Conservation (phyloP, 2,329 filamentous ascomycete species). For the Drechslera avenae region DNA sequence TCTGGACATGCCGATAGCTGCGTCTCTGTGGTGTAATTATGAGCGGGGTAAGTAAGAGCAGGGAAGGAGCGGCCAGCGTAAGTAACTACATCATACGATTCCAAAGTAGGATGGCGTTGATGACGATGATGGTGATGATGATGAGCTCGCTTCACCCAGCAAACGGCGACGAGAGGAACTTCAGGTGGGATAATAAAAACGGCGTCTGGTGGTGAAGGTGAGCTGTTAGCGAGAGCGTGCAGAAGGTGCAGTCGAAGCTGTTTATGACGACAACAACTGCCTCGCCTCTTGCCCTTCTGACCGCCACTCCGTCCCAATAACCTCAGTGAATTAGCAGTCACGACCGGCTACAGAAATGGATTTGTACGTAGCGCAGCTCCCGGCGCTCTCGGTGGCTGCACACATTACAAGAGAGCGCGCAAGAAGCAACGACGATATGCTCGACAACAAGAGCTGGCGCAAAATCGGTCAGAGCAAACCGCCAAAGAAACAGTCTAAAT, state of each 20-base stretch:
- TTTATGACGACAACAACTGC: neutral
- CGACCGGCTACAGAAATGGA: conserved; percentile 7
- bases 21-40: too few species aligned
- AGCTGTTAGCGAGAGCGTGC: neutral
- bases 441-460: conserved; percentile 32
- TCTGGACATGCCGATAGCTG: too few species aligned
- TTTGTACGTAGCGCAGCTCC: conserved; percentile 9
- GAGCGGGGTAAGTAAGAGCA: too few species aligned
- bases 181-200: too few species aligned
- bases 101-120: too few species aligned
- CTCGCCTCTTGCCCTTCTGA: neutral
- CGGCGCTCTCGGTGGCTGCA: conserved; percentile 8
- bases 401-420: conserved; percentile 5
- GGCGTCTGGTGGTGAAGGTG: neutral
- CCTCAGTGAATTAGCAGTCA: neutral
- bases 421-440: conserved; percentile 16
- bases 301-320: neutral
- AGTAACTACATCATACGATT: too few species aligned
- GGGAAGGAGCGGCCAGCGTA: too few species aligned
- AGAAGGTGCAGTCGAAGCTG: neutral
- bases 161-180: too few species aligned
- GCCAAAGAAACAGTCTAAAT: conserved; percentile 25
- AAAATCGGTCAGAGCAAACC: conserved; percentile 23
- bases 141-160: too few species aligned
- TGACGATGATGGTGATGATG: too few species aligned